Conservation (phyloP, 805 yeast species). For the Ogataea paraovalis region DNA sequence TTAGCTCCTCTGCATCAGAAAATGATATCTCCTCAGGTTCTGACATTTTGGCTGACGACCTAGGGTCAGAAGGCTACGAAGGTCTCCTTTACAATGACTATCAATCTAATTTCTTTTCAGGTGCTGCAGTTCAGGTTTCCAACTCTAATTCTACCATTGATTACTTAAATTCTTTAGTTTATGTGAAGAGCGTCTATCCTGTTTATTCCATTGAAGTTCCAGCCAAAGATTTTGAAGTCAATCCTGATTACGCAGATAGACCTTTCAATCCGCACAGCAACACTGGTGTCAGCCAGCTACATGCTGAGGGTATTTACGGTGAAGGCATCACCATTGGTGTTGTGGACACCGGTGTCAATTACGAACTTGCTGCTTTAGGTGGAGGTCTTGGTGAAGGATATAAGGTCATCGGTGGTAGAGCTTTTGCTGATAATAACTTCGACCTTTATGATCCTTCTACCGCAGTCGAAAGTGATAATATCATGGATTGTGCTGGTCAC, state of each 20-base stretch:
- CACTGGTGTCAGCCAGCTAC: slow-evolving; percentile 18
- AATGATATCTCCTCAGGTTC: not conserved
- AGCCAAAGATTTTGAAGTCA: not conserved
- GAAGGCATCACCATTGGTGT: slow-evolving; percentile 14
- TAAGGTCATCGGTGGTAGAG: slow-evolving; percentile 16
- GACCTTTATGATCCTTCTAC: slow-evolving; percentile 2
- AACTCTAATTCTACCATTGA: slow-evolving; percentile 1
- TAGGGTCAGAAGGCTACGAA: slow-evolving; percentile 2
- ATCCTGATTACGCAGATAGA: not conserved
- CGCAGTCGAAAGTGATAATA: slow-evolving; percentile 8
- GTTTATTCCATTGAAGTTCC: slow-evolving; percentile 2
- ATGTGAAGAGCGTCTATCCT: slow-evolving; percentile 5
- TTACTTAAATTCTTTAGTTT: slow-evolving; percentile 1
- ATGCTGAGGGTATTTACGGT: slow-evolving; percentile 15
- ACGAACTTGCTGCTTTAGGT: slow-evolving; percentile 16
- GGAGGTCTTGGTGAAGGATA: slow-evolving; percentile 17
- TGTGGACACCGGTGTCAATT: slow-evolving; percentile 16
- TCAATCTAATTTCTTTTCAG: slow-evolving; percentile 5
- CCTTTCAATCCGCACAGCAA: slow-evolving; percentile 18
- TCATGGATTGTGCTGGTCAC: slow-evolving; percentile 22
- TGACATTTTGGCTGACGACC: not conserved
- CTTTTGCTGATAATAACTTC: slow-evolving; percentile 11
- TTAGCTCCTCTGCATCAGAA: not conserved
- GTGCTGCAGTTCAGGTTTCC: slow-evolving; percentile 5
- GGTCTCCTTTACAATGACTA: slow-evolving; percentile 3